Evolutionary conservation across 352 stramenopile species (phyloP), one percentile per base, ranked within the genome.

Genomic region (Phytophthora podocarpi): DNA sequence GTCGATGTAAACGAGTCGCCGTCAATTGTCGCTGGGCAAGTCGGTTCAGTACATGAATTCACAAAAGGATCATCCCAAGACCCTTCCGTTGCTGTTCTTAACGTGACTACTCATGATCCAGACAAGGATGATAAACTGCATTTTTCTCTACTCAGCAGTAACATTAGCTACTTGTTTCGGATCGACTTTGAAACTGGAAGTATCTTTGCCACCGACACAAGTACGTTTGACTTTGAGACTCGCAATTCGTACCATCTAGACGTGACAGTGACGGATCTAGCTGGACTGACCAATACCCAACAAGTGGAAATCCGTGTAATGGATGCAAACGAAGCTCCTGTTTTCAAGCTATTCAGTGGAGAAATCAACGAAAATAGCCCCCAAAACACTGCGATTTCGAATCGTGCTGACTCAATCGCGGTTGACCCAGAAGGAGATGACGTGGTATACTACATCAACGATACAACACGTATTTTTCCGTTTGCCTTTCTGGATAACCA

Each of bases 1-100:
- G 13, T 80, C 4, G 67, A 89, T 51, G 60, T 84, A 7, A 89
- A 89, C 15, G 79, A 89, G 24, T 41, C 74, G 24, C 79, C 79
- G 1, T 28, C 20, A 5, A 59, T 80, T 32, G 26, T 71, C 6
- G n/a, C 26, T 58, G 59, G 67, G 0, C 50, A 74, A 34, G 36
- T 61, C 10, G 79, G 74, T 2, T 55, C 37, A 15, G 67, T 85
- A 6, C 43, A 52, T 6, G 79, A 89, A 50, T 89, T 71, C 42
- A 76, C 70, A 6, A 59, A 49, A 27, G 53, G 31, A 5, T 48
- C 45, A 15, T 46, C 35, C 1, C 67, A 76, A 64, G 35, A 77
- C 27, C 5, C 43, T 5, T 67, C 72, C 7, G 20, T 31, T 7
- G 11, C 68, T 11, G 28, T 85, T 1, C 49, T 78, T 11, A 51